phyloP scores from a whole-genome alignment of 2,329 filamentous ascomycete species.

The Ophiocordyceps camponoti-leonardi region DNA sequence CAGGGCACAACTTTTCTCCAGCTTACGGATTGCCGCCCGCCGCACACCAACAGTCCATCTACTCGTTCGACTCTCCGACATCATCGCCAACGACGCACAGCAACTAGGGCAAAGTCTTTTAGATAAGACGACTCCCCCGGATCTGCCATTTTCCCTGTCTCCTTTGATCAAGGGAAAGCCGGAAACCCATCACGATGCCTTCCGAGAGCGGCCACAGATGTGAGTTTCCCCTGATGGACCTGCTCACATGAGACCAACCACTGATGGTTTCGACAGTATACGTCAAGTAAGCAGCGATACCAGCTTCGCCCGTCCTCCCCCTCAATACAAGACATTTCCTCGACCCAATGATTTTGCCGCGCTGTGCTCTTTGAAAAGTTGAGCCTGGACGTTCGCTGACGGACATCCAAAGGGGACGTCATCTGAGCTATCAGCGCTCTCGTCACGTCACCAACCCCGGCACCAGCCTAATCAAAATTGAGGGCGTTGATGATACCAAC shows the following conservation, averaged over 20 bases:
- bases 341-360: not conserved
- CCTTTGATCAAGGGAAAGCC: constrained; percentile 28
- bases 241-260: constrained; percentile 2
- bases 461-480: constrained; percentile 94
- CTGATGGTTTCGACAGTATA: constrained; percentile 48
- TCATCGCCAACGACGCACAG: constrained; percentile 18
- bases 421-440: constrained; percentile 94
- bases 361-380: not conserved
- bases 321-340: not conserved
- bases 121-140: constrained; percentile 23
- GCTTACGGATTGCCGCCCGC: constrained; percentile 9
- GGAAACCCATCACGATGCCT: constrained; percentile 57
- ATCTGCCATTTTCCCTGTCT: constrained; percentile 21
- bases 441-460: constrained; percentile 82
- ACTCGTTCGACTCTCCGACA: constrained; percentile 14
- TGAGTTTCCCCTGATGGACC: constrained; percentile 33
- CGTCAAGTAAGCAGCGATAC: constrained; percentile 61
- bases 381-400: constrained; percentile 11
- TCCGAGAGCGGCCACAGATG: constrained; percentile 76
- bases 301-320: not conserved
- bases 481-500: constrained; percentile 84
- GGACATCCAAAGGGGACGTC: constrained; percentile 57
- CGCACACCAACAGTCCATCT: constrained; percentile 19
- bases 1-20: constrained; percentile 17
- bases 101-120: constrained; percentile 26